Conservation (phyloP, 495 filamentous ascomycete genomes). For the Penicillium silybi region DNA sequence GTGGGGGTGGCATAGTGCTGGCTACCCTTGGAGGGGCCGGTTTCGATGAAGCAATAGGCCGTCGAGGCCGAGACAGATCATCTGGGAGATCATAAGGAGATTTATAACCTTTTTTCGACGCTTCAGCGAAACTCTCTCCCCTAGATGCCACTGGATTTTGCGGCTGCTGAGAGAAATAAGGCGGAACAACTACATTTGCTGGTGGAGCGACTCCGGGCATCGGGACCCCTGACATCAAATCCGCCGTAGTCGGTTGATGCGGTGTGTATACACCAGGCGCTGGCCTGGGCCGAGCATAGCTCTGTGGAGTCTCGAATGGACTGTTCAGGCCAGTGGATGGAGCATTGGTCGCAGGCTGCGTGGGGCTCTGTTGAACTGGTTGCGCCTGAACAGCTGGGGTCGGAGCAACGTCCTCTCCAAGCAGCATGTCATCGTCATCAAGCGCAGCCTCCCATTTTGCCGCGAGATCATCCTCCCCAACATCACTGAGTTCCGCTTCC, state of each 20-base stretch:
- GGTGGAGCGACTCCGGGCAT: conserved; percentile 23
- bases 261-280: conserved; percentile 34
- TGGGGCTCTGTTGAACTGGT: conserved; percentile 11
- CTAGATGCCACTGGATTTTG: conserved; percentile 34
- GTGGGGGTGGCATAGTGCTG: conserved; percentile 36
- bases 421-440: conserved; percentile 72
- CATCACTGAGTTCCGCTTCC: conserved; percentile 71
- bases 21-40: conserved; percentile 22
- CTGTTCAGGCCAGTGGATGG: conserved; percentile 20
- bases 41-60: conserved; percentile 44
- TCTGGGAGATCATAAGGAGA: conserved; percentile 95
- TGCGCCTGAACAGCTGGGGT: conserved; percentile 21
- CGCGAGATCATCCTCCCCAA: conserved; percentile 59
- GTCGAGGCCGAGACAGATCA: conserved; percentile 68
- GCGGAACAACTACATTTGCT: conserved; percentile 29
- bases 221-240: conserved; percentile 32
- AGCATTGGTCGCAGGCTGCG: conserved; percentile 4
- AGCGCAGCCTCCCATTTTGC: conserved; percentile 82
- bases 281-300: conserved; percentile 14
- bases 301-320: conserved; percentile 32
- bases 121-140: conserved; percentile 78
- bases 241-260: conserved; percentile 43
- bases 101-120: conserved; percentile 82
- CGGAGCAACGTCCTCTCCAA: conserved; percentile 54
- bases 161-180: conserved; percentile 40